Conservation (phyloP, 305 asterid species). For the Solanum hybrid region DNA sequence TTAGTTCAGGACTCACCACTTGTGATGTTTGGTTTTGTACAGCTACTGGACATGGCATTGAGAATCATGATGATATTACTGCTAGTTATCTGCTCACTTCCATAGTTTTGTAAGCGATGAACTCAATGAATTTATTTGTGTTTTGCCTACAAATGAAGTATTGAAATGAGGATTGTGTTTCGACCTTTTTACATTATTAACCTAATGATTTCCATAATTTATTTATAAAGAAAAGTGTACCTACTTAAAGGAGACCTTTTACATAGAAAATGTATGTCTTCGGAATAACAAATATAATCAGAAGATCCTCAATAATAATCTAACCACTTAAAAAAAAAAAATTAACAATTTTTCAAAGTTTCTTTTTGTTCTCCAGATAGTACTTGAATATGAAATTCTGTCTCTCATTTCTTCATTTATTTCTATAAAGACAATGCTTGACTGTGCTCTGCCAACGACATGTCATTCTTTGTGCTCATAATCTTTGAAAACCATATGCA, state of each 20-base stretch:
- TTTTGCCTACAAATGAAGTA: not conserved
- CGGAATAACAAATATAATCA: not conserved
- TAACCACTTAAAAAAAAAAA: not conserved
- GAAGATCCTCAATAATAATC: not conserved
- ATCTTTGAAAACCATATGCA: not conserved
- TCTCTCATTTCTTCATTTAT: not conserved
- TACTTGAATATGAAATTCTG: not conserved
- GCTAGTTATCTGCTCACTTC: not conserved
- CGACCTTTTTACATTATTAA: not conserved
- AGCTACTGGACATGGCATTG: not conserved
- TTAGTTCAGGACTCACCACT: not conserved
- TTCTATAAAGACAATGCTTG: not conserved
- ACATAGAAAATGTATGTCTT: not conserved
- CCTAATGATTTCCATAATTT: not conserved
- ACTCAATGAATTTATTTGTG: not conserved
- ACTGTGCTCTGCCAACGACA: not conserved
- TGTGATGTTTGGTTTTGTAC: not conserved
- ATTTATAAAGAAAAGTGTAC: not conserved
- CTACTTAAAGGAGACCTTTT: not conserved
- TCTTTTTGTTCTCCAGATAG: not conserved
- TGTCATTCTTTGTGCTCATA: not conserved
- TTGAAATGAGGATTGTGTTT: not conserved
- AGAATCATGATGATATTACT: not conserved
- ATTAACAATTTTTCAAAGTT: not conserved
- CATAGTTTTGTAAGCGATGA: not conserved